These are phyloP conservation scores for Nowakowskiella sp. DNA, from an alignment of 192 early-diverging fungal species.

Conservation along the genomic window DNA sequence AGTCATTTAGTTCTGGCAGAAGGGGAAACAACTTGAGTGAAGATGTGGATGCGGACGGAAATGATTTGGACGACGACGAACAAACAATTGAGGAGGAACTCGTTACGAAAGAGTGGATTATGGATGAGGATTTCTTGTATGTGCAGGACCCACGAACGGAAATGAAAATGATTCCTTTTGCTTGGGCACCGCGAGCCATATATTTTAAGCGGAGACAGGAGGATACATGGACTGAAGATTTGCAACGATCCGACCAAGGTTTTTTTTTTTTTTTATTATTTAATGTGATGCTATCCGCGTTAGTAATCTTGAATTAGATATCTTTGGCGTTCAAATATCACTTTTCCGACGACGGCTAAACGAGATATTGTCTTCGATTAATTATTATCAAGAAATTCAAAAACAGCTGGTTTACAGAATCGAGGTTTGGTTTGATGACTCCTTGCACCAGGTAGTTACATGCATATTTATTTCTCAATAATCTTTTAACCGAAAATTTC, in stretches of 20 bases:
- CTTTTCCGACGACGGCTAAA: constrained; percentile 44
- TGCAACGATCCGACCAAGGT: constrained; percentile 9
- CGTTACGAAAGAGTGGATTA: constrained; percentile 34
- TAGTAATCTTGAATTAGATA: too few relatives aligned
- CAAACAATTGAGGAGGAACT: too few relatives aligned
- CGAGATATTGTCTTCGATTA: constrained; percentile 51
- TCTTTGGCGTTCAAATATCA: constrained; percentile 45
- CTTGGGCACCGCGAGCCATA: constrained; percentile 49
- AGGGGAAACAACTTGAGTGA: not conserved
- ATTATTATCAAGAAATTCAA: constrained; percentile 40
- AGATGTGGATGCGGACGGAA: not conserved
- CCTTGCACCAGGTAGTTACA: constrained; percentile 26
- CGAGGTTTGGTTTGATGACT: constrained; percentile 31
- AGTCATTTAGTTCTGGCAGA: too few relatives aligned
- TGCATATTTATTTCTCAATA: constrained; percentile 6
- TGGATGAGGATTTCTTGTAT: constrained; percentile 47
- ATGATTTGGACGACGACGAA: not conserved
- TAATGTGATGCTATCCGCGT: too few relatives aligned
- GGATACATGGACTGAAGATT: constrained; percentile 9
- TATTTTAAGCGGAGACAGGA: constrained; percentile 25
- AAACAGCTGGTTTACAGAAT: constrained; percentile 40
- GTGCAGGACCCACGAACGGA: constrained; percentile 23
- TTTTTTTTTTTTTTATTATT: not conserved
- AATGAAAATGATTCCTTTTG: constrained; percentile 44
- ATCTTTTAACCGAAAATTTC: constrained; percentile 9